A percentile compares a stretch with the other conserved stretches of the same genome.
Conservation (phyloP, 148 eudicot genomes). For the Arbutus unedo region DNA sequence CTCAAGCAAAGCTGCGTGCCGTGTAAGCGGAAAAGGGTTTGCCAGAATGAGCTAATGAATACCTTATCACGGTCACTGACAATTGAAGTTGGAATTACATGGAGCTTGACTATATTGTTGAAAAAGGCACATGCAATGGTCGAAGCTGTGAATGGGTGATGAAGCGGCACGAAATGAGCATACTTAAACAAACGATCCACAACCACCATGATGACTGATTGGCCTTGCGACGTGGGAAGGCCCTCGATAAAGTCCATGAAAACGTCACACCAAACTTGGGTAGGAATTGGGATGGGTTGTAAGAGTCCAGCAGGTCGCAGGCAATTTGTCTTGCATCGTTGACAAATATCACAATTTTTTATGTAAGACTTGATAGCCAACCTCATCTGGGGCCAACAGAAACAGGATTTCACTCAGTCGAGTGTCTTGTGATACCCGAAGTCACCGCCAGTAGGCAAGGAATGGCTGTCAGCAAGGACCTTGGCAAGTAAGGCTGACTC, state of each 20-base stretch:
- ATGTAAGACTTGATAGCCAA: background rate
- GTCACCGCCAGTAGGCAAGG: no score
- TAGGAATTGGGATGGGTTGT: background rate
- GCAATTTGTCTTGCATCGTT: background rate
- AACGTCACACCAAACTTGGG: background rate
- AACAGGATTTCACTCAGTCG: background rate
- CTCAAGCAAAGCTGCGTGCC: background rate
- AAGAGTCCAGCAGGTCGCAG: background rate
- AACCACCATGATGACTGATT: background rate
- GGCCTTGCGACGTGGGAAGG: background rate
- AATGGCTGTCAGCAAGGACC: no score
- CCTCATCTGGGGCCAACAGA: background rate
- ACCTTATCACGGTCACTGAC: background rate
- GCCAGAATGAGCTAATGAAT: background rate
- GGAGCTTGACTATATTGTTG: no score
- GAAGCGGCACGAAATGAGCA: background rate
- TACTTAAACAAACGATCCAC: background rate
- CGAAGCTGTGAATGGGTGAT: background rate
- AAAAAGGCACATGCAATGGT: no score
- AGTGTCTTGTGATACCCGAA: no score
- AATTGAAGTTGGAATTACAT: no score
- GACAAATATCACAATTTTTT: background rate
- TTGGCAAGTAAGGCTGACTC: no score
- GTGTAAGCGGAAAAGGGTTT: background rate
- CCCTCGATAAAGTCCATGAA: slow-evolving; percentile 1